Base-by-base conservation (phyloP, 768 basidiomycete species). In the Naganishia onofrii region DNA sequence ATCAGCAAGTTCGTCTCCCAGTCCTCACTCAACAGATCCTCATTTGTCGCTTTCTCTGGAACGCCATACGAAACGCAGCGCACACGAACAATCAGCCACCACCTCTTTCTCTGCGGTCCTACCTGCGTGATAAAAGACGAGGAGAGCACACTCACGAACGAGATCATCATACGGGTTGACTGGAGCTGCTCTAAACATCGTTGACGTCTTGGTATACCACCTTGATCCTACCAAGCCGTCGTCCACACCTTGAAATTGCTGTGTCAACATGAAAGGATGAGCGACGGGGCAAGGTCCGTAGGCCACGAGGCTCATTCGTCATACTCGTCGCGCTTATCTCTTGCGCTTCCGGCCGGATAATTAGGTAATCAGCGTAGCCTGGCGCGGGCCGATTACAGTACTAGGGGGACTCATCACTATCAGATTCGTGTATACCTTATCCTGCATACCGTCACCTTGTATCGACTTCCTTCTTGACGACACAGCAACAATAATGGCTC, bases 1-100 rank as follows among this genome's bases (percentile, higher is more conserved):
- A 98, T 81, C 75, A 90, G 92, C 58, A 97, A 79, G 72, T 94
- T 92, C 70, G 93, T 84, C 78, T 93, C 93, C 96, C 96, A 99
- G 81, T 96, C 91, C 83, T 96, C 95, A 67, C 85, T 85, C 0
- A 94, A 94, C 70, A 94, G 84, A 80, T 93, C 93, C 86, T 98
- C 96, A 80, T 94, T 92, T n/a, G 96, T 99, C 38, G 95, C 90
- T 83, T 96, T 95, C 76, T 82, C 94, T 96, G 81, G 5, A 42
- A 8, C 42, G 13, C 42, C 5, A 15, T 10, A 36, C 36, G 36
- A 5, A 36, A n/a, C n/a, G n/a, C n/a, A 36, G 36, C 36, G 12
- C 36, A 36, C 36, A 36, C 36, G 12, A 36, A 12, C 5, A 36
- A 36, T 36, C 36, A 36, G 36, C 36, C 42, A 17, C 42, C 42